Evolutionary conservation across 768 basidiomycete genomes (phyloP).

Genomic region (Xerocomellus chrysenteron): DNA sequence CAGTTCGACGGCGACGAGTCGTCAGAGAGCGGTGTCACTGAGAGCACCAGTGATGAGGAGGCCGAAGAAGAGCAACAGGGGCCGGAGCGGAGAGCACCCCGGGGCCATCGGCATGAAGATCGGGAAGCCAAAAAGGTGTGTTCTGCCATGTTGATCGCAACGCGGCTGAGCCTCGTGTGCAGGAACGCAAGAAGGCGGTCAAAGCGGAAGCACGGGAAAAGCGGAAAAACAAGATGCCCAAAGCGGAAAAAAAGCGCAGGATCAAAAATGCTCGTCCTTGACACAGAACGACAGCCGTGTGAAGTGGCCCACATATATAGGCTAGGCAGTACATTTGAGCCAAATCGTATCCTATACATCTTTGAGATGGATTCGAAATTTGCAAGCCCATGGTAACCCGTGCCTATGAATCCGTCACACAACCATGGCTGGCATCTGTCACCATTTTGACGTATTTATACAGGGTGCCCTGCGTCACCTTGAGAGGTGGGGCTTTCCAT

Average conservation of each 20-base stretch:
- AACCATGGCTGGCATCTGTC: conserved; percentile 88
- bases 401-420: conserved; percentile 79
- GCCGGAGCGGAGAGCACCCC: conserved; percentile 53
- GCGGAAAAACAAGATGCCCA: conserved; percentile 92
- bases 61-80: conserved; percentile 37
- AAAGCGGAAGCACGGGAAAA: conserved; percentile 88
- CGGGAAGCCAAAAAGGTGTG: conserved; percentile 83
- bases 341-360: conserved; percentile 4
- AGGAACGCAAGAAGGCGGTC: conserved; percentile 90
- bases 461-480: conserved; percentile 76
- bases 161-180: conserved; percentile 9
- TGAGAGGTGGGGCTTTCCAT: conserved; percentile 87
- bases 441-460: conserved; percentile 90
- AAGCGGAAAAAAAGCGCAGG: conserved; percentile 87
- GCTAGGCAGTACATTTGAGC: not conserved
- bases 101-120: conserved; percentile 93
- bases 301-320: conserved; percentile 9
- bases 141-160: conserved; percentile 5
- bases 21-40: conserved; percentile 24
- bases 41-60: conserved; percentile 34
- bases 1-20: conserved; percentile 19
- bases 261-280: conserved; percentile 52
- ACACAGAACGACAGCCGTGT: conserved; percentile 15
- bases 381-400: conserved; percentile 6
- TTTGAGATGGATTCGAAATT: conserved; percentile 10